Base-by-base conservation (phyloP, 2,329 filamentous ascomycete genomes). In the Microcera coccophila region DNA sequence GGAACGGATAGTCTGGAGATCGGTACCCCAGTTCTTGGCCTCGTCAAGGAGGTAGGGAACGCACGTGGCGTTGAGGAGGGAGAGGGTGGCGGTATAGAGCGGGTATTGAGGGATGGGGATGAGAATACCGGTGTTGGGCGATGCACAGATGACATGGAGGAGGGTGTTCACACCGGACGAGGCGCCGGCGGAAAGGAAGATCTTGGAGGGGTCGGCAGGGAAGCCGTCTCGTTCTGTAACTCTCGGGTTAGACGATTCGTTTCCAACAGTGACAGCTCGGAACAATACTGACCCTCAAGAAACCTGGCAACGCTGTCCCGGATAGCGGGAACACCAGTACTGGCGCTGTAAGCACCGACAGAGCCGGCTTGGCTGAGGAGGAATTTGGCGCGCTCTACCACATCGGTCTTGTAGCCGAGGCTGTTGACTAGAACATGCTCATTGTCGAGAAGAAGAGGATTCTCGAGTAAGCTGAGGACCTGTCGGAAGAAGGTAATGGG, bases 401-500 rank as follows among this genome's bases (percentile, higher is more conserved):
- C 91, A 70, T 98, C 93, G 51, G 81, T 71, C 74, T 95, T 85
- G 75, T 97, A 98, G 52, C 85, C 90, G 54, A 97, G 78, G 34
- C 74, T 67, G 43, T 82, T 79, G 62, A 83, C 70, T 50, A 97
- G 72, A n/a, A 85, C 83, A 53, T 91, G 80, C 65, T 89, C 82
- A 58, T 94, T 84, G 62, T 95, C 78, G 47, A 98, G 76, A 24
- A 98, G 75, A 44, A 75, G 66, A 1, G 93, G 93, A 73, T 97
- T 90, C 75, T 98, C 93, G 45, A 97, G 70, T 49, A 98, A 68
- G 70, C 89, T 95, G 60, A 93, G 79, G 20, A 98, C 93, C 72
- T 98, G 91, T 57, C 93, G 84, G 81, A 98, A 96, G 77, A 96
- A 98, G 56, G 93, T 98, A 61, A 98, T 91, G 61, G 93, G 93